Conservation (phyloP, 1,139 yeast species). For the Saccharomyces hybrid region DNA sequence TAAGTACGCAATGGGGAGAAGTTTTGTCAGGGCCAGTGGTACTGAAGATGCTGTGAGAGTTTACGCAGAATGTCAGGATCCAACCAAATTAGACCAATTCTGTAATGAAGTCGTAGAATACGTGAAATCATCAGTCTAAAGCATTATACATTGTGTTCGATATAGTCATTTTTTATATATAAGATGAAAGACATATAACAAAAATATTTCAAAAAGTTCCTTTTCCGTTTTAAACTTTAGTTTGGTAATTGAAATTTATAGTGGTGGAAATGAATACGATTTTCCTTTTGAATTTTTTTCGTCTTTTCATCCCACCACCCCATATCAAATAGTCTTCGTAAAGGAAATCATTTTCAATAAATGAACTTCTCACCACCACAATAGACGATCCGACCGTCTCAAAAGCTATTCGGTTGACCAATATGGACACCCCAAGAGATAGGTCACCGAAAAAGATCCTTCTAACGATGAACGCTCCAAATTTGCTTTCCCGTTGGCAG, state of each 20-base stretch:
- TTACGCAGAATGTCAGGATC: slow-evolving; percentile 55
- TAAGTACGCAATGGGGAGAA: slow-evolving; percentile 58
- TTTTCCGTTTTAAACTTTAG: not conserved
- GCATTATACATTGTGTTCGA: not conserved
- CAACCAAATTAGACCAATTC: not conserved
- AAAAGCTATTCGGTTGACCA: not conserved
- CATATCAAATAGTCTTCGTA: not conserved
- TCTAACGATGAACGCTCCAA: not conserved
- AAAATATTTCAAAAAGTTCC: no score
- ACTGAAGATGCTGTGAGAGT: slow-evolving; percentile 97
- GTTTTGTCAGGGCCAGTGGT: slow-evolving; percentile 95
- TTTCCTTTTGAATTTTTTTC: not conserved
- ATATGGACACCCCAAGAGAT: not conserved
- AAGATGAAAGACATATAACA: no score
- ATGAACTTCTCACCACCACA: not conserved
- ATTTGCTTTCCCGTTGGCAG: not conserved
- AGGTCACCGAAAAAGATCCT: not conserved
- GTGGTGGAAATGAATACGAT: not conserved
- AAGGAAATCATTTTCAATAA: not conserved
- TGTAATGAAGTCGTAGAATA: not conserved
- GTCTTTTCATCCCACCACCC: not conserved
- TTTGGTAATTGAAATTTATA: not conserved
- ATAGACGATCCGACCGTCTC: not conserved
- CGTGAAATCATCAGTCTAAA: not conserved
- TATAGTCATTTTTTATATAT: no score